Base-by-base conservation (phyloP, 306 rosid genomes). In the Trifolium dubium region DNA sequence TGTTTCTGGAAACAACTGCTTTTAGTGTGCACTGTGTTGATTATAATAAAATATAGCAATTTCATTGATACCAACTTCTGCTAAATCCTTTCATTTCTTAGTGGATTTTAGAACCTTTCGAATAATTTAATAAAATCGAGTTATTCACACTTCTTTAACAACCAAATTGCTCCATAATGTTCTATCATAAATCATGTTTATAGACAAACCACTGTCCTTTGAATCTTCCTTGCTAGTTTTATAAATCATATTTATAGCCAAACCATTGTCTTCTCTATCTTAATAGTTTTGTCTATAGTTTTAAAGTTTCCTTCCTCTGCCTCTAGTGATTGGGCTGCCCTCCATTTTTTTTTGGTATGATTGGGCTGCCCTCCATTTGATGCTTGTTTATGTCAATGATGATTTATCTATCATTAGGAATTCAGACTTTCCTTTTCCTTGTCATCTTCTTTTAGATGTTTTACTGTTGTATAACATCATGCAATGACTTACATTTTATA, bases 41-140 rank as follows among this genome's bases (percentile, higher is more conserved):
- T 64, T 63, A 35, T 74, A 64, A 49, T 74, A 64, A 31, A 28
- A 64, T 64, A 49, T 64, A 17, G 56, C 46, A 75, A 53, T 53
- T 51, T 53, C 9, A 29, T 64, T 13, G 54, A 51, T 9, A 50
- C 15, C 8, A 69, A 18, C 41, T 29, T 5, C 60, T 75, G 23
- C 28, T 10, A 75, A 65, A 53, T 54, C 66, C 17, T 75, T 43
- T 67, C 58, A 51, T 51, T 18, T 67, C 12, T 17, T 51, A 10
- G 55, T 51, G 72, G 79, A 8, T 66, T 31, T 12, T 3, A 32
- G 69, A 44, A 39, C 34, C 34, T 29, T 55, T 67, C 61, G 56
- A 44, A 64, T 49, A 46, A 35, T 47, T 77, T 77, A 63, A 9
- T 37, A 54, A 30, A 34, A 47, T 34, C 54, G 63, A 60, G 30